Percentiles rank a stretch among this genome's conserved stretches.
Conservation (phyloP, 495 filamentous ascomycete species). For the Melanomma pulvis-pyrius region DNA sequence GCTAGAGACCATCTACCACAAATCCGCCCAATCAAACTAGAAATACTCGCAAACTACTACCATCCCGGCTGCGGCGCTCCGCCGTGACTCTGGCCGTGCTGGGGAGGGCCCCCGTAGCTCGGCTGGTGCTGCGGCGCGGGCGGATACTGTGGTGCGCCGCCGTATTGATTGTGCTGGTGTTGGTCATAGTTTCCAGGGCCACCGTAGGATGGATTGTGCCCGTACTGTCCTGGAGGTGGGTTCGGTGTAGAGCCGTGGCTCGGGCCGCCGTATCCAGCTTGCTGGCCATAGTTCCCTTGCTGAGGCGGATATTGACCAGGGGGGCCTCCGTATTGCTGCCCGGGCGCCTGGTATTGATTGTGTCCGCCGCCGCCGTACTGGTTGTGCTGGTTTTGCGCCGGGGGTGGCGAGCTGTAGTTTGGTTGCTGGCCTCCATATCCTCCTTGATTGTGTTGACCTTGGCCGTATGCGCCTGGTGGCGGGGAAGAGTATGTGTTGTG, state of each 20-base stretch:
- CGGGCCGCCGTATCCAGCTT: constrained; percentile 28
- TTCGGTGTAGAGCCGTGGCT: background rate
- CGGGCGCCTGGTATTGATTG: constrained; percentile 3
- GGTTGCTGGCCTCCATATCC: constrained; percentile 16
- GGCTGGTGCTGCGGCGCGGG: background rate
- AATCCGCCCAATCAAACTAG: background rate
- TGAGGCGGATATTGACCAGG: background rate
- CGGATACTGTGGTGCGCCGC: background rate
- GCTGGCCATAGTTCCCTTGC: constrained; percentile 18
- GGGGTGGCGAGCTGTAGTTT: constrained; percentile 3
- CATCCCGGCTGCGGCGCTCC: background rate
- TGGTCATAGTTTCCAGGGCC: constrained; percentile 6
- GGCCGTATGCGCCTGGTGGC: constrained; percentile 22
- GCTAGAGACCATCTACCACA: background rate
- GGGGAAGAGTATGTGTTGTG: constrained; percentile 26
- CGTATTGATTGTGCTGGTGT: constrained; percentile 13
- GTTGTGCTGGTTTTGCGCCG: constrained; percentile 8
- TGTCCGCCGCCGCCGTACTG: constrained; percentile 4
- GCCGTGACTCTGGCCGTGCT: background rate
- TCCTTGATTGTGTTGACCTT: constrained; percentile 10
- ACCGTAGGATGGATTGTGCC: background rate
- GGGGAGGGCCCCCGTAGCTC: background rate
- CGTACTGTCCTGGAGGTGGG: constrained; percentile 5
- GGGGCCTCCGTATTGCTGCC: background rate
- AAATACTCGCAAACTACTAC: background rate